phyloP scores from a whole-genome alignment of 345 rosid species.

The Sonneratia alba region DNA sequence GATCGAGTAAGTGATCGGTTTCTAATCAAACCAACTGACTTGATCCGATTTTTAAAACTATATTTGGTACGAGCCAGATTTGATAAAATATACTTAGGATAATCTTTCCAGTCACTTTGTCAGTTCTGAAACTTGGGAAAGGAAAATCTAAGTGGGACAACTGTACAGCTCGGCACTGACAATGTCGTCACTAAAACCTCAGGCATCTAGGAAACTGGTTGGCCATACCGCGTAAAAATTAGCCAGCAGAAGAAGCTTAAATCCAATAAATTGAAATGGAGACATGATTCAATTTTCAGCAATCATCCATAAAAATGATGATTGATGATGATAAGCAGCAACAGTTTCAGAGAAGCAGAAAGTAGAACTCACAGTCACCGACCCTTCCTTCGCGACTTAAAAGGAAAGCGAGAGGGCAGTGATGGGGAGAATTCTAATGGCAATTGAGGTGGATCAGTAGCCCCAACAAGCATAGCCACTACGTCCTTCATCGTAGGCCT shows the following conservation, averaged over 20 bases:
- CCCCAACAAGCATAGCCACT: constrained; percentile 65
- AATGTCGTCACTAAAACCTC: not conserved
- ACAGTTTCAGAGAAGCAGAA: not conserved
- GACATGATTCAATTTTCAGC: not conserved
- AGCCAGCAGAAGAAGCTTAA: constrained; percentile 9
- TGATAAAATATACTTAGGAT: too few relatives aligned
- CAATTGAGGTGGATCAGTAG: constrained; percentile 41
- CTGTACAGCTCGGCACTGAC: not conserved
- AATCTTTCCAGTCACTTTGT: not conserved
- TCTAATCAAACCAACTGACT: too few relatives aligned
- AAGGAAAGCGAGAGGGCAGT: constrained; percentile 51
- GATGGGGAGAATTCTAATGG: constrained; percentile 83
- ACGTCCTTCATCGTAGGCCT: constrained; percentile 79
- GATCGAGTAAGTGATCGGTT: too few relatives aligned
- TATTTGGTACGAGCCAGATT: too few relatives aligned
- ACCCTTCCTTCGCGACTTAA: constrained; percentile 38
- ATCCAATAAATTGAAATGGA: constrained; percentile 11
- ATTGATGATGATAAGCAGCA: not conserved
- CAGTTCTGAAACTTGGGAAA: not conserved
- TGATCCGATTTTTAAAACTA: too few relatives aligned
- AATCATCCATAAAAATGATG: constrained; percentile 14
- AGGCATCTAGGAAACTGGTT: not conserved
- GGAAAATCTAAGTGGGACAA: not conserved
- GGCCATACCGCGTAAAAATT: constrained; percentile 2
- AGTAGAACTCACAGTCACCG: constrained; percentile 14